Evolutionary conservation across 2,329 filamentous ascomycete genomes (phyloP), one percentile per base, ranked within the genome.

Genomic region (Fusarium phyllophilum): DNA sequence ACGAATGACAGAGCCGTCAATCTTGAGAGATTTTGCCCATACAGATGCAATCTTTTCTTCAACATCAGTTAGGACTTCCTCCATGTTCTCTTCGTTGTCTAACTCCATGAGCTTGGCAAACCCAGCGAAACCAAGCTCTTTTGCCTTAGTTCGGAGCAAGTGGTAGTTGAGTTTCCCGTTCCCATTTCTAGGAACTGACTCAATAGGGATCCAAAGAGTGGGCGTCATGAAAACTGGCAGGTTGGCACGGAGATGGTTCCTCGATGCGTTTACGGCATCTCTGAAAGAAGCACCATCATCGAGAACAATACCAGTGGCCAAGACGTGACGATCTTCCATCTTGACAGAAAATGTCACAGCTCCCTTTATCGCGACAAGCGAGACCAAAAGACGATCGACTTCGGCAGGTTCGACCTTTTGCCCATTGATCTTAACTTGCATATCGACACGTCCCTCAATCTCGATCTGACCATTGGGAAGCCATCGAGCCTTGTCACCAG

Each of bases 201-300:
- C 41, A 5, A 75, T 49, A 0, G 71, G 70, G 3, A 79, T 34
- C 75, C 77, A 79, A 31, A 76, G 70, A 9, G 42, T 64, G 0
- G 78, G 78, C 5, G 79, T 64, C 77, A 79, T 79, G 57, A 77
- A 78, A 7, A 59, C 44, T 22, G 77, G 76, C 10, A 80, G 51
- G 12, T 54, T 42, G 2, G 18, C 24, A 5, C 55, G 46, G 4
- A 68, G 36, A 39, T 68, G n/a, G 24, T 59, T 52, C 33, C 56
- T 68, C 26, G 55, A 55, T 12, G 24, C 15, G 12, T 55, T 46
- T 44, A 55, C 66, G 4, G 38, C 34, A 12, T 56, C 41, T 44
- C 48, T 60, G 20, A 69, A 70, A 10, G 44, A 49, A 17, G 11
- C 13, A 0, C 34, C 59, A 2, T 45, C 49, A 14, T 24, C 49